phyloP scores from a whole-genome alignment of 2,329 filamentous ascomycete species.

The Microsporum canis region DNA sequence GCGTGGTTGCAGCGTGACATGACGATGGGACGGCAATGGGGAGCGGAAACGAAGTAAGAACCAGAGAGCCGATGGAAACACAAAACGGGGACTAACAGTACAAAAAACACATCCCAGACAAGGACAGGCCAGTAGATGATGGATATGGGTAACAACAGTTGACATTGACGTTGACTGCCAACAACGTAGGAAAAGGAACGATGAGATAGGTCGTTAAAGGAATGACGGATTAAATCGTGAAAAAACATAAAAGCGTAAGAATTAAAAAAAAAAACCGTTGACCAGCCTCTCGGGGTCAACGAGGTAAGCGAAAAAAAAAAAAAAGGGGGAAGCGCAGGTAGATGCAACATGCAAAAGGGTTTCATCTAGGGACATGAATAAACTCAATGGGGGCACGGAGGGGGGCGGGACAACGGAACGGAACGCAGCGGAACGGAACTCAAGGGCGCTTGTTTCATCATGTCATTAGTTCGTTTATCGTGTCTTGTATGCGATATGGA shows the following conservation, averaged over 20 bases:
- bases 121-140: not conserved
- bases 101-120: not conserved
- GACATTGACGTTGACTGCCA: not conserved
- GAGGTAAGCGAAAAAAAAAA: not conserved
- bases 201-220: not conserved
- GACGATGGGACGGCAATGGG: not conserved
- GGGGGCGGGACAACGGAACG: not conserved
- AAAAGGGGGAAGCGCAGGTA: not conserved
- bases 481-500: no score
- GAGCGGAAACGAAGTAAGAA: not conserved
- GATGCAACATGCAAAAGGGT: no score
- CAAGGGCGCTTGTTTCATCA: not conserved
- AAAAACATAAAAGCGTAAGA: not conserved
- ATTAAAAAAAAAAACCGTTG: not conserved
- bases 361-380: no score
- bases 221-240: constrained; percentile 5
- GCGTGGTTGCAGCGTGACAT: not conserved
- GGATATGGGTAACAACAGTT: not conserved
- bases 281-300: not conserved
- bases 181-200: not conserved
- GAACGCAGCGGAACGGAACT: not conserved
- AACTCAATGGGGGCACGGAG: no score
- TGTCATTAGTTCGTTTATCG: not conserved
- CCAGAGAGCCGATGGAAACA: not conserved
- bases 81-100: not conserved